Percentiles rank a stretch among this genome's conserved stretches.
These are phyloP conservation scores for Globisporangium uncinulatum DNA, from an alignment of 352 stramenopile genomes.

Conservation along the genomic window DNA sequence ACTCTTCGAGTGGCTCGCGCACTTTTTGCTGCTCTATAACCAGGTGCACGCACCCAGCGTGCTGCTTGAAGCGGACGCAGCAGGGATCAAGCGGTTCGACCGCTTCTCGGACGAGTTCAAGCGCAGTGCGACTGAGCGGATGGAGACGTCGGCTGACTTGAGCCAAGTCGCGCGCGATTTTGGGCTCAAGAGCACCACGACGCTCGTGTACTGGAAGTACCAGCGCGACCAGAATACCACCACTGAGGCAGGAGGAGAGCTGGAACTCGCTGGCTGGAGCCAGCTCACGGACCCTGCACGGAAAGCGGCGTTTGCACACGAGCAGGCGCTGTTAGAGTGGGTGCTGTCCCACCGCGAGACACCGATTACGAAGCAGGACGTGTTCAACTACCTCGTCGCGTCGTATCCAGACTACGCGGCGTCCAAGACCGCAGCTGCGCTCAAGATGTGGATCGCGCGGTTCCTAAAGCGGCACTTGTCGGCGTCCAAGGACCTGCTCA, in stretches of 20 bases:
- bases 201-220: constrained; percentile 58
- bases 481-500: constrained; percentile 2
- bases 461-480: constrained; percentile 63
- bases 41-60: constrained; percentile 8
- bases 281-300: too few relatives aligned
- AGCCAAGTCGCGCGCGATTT: constrained; percentile 34
- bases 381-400: constrained; percentile 47
- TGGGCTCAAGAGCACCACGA: constrained; percentile 48
- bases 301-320: constrained; percentile 16
- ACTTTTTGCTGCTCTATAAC: constrained; percentile 34
- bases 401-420: constrained; percentile 52
- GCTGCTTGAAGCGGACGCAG: constrained; percentile 6
- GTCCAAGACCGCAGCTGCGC: constrained; percentile 40
- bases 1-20: constrained; percentile 57
- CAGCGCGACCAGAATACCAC: constrained; percentile 11
- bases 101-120: constrained; percentile 11
- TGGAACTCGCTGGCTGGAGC: too few relatives aligned
- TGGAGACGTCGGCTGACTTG: constrained; percentile 24
- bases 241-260: too few relatives aligned
- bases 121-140: constrained; percentile 12
- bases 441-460: constrained; percentile 58
- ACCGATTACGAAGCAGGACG: constrained; percentile 52
- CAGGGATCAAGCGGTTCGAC: constrained; percentile 2
- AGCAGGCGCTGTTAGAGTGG: constrained; percentile 52
- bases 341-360: constrained; percentile 33